Evolutionary conservation across 208 protist genomes (phyloP).

Genomic region (Trypanosoma cruzi): DNA sequence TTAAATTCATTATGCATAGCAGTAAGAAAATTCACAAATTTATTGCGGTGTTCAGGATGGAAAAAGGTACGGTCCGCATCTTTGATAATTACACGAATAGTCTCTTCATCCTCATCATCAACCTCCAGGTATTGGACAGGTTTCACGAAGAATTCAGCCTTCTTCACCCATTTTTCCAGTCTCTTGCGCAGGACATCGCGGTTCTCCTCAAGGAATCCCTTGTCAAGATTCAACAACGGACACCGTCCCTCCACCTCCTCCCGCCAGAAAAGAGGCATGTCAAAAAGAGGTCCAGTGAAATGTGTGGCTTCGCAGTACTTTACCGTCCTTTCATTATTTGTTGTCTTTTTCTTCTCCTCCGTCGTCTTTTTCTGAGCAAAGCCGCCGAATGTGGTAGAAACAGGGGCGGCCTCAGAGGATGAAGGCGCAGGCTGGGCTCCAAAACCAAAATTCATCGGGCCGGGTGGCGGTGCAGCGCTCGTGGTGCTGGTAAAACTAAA

Average conservation of each 20-base stretch:
- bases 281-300: constrained; percentile 81
- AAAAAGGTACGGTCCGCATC: constrained; percentile 89
- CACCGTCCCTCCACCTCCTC: constrained; percentile 68
- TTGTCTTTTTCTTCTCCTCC: constrained; percentile 27
- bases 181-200: constrained; percentile 53
- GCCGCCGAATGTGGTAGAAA: constrained; percentile 3
- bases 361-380: constrained; percentile 13
- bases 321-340: constrained; percentile 14
- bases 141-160: constrained; percentile 51
- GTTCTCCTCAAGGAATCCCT: constrained; percentile 71
- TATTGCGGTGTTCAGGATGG: constrained; percentile 63
- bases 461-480: constrained; percentile 5
- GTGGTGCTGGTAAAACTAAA: constrained; percentile 21
- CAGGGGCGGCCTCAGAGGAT: background rate
- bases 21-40: constrained; percentile 79
- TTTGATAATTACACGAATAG: constrained; percentile 89
- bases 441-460: constrained; percentile 26
- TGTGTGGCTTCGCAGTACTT: constrained; percentile 68
- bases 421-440: constrained; percentile 10
- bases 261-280: constrained; percentile 84
- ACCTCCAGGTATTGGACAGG: constrained; percentile 82
- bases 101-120: constrained; percentile 79
- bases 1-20: constrained; percentile 86
- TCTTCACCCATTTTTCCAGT: constrained; percentile 67
- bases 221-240: constrained; percentile 77